phyloP scores from a whole-genome alignment of 2,329 filamentous ascomycete species.

The Arthrobotrys entomopaga region DNA sequence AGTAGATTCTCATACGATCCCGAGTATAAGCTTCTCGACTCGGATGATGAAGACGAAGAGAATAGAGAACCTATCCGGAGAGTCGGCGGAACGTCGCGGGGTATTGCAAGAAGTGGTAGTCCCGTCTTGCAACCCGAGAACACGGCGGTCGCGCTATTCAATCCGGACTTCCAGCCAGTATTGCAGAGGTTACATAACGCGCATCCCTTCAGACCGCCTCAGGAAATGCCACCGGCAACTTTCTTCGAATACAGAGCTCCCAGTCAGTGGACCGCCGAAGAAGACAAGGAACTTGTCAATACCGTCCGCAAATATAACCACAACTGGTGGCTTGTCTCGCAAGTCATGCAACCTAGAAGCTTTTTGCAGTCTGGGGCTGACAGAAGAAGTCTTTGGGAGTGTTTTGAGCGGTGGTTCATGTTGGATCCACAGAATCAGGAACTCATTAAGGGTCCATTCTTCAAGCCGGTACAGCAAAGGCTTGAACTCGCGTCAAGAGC shows the following conservation, averaged over 20 bases:
- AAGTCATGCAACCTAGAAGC: constrained; percentile 78
- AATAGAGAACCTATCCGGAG: constrained; percentile 57
- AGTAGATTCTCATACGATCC: constrained; percentile 81
- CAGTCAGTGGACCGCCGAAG: constrained; percentile 89
- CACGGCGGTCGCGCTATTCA: constrained; percentile 84
- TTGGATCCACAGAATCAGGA: constrained; percentile 90
- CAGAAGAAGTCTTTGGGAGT: constrained; percentile 95
- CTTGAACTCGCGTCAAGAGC: constrained; percentile 68
- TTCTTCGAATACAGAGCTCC: constrained; percentile 89
- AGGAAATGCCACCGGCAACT: constrained; percentile 89
- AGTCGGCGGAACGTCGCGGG: constrained; percentile 38
- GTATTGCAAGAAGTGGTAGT: constrained; percentile 55
- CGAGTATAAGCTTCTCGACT: constrained; percentile 65
- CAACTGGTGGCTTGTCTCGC: constrained; percentile 96
- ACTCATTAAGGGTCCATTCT: constrained; percentile 95
- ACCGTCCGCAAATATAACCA: constrained; percentile 93
- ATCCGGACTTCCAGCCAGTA: constrained; percentile 86
- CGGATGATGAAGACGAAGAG: constrained; percentile 70
- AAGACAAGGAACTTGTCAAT: constrained; percentile 87
- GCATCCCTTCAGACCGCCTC: constrained; percentile 91
- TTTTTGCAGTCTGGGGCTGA: constrained; percentile 85
- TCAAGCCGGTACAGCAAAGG: constrained; percentile 76
- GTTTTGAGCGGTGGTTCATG: constrained; percentile 95
- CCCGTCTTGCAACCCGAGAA: constrained; percentile 72
- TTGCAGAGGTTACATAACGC: constrained; percentile 89